Percentiles rank a stretch among this genome's conserved stretches.
phyloP scores from a whole-genome alignment of 2,329 filamentous ascomycete genomes.

The Penicillium paneum region DNA sequence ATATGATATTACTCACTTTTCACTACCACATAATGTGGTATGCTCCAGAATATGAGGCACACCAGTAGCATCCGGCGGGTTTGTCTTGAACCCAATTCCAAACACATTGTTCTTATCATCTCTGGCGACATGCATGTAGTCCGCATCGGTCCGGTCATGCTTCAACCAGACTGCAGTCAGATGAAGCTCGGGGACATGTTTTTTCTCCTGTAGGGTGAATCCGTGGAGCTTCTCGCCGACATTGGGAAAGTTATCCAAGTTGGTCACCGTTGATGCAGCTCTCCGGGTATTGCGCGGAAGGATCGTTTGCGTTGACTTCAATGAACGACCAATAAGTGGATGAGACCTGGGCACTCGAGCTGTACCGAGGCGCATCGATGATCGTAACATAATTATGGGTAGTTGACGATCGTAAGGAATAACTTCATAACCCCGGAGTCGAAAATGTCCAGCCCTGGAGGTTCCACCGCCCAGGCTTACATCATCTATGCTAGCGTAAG shows the following conservation, averaged over 20 bases:
- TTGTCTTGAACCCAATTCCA: constrained; percentile 98
- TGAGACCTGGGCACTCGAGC: constrained; percentile 22
- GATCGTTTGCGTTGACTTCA: constrained; percentile 15
- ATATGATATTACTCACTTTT: constrained; percentile 61
- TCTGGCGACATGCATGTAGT: constrained; percentile 91
- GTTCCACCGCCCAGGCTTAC: constrained; percentile 2
- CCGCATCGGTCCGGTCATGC: constrained; percentile 92
- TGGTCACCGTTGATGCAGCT: constrained; percentile 62
- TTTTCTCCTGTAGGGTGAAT: constrained; percentile 83
- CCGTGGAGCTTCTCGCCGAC: constrained; percentile 85
- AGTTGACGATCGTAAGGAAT: not conserved
- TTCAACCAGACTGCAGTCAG: constrained; percentile 84
- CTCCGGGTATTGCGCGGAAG: constrained; percentile 20
- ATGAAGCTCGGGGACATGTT: constrained; percentile 91
- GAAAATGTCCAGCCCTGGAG: constrained; percentile 6
- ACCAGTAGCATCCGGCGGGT: constrained; percentile 92
- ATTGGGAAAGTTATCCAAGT: constrained; percentile 70
- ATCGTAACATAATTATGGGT: constrained; percentile 32
- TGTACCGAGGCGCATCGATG: constrained; percentile 28
- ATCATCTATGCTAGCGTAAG: constrained; percentile 9
- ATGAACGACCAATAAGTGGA: constrained; percentile 18
- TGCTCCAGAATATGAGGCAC: constrained; percentile 97
- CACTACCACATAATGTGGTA: constrained; percentile 90
- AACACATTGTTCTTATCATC: constrained; percentile 99
- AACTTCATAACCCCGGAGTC: constrained; percentile 1